Conservation (phyloP, 169 alveolate species). For the Sarcocystis neurona region DNA sequence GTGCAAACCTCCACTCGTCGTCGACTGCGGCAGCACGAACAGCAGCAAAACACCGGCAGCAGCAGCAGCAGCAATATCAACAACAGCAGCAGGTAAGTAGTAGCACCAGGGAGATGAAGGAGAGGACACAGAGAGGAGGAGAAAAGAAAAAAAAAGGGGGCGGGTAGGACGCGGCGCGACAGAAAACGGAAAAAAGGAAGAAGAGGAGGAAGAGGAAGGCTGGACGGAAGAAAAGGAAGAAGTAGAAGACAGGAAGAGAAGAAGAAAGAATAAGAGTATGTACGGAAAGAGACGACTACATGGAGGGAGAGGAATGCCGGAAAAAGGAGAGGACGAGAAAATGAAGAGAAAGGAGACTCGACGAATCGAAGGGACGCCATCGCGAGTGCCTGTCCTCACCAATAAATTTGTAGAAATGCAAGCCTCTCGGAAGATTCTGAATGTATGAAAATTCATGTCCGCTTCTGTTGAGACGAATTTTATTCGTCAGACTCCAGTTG, state of each 20-base stretch:
- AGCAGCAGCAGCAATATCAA: not conserved
- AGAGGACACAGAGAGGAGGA: too few relatives aligned
- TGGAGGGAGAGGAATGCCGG: not conserved
- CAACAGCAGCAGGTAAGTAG: not conserved
- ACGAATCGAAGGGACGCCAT: not conserved
- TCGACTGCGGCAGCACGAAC: conserved; percentile 28
- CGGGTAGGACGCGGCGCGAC: not conserved
- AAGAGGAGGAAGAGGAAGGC: too few relatives aligned
- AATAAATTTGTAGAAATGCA: conserved; percentile 59
- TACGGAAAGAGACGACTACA: not conserved
- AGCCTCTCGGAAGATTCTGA: conserved; percentile 44
- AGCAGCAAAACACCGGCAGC: not conserved
- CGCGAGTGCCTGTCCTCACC: not conserved
- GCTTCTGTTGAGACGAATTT: conserved; percentile 12
- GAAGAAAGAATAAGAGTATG: not conserved
- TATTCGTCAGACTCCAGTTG: conserved; percentile 47
- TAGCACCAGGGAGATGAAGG: not conserved
- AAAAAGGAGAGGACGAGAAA: not conserved
- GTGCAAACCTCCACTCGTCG: conserved; percentile 65
- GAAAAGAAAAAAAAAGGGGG: not conserved
- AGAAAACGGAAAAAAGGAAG: not conserved
- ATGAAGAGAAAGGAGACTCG: not conserved
- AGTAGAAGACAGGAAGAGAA: too few relatives aligned
- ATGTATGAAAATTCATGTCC: conserved; percentile 55
- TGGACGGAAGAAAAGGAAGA: not conserved